Conservation (phyloP, 163 green algal genomes). For the Scenedesmus sp. region DNA sequence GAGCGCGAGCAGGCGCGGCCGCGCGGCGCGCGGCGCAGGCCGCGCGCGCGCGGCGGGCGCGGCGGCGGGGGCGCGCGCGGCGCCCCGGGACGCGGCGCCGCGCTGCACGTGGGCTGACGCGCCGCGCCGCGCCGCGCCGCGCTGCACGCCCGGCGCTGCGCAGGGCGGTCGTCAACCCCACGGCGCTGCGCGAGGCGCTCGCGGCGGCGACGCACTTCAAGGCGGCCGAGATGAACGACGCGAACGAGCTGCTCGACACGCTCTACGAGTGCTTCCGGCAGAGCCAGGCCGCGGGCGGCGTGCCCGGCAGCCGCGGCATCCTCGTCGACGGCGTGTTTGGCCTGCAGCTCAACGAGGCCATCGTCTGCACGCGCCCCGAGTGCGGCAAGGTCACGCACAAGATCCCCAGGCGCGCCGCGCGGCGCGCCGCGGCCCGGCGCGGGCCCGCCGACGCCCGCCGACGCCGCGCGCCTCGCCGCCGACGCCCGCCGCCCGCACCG, state of each 20-base stretch:
- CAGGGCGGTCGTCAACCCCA: conserved; percentile 60
- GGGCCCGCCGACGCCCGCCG: no score
- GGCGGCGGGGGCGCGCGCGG: no score
- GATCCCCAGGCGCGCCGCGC: no score
- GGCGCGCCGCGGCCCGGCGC: no score
- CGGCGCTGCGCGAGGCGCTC: conserved; percentile 68
- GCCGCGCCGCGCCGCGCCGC: no score
- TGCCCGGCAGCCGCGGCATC: conserved; percentile 4
- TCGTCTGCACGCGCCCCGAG: conserved; percentile 49
- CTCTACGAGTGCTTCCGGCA: conserved; percentile 58
- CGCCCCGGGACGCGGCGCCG: no score
- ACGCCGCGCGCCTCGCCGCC: no score
- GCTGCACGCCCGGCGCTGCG: not conserved
- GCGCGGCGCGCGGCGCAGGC: not conserved
- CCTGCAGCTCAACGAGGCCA: conserved; percentile 55
- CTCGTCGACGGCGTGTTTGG: conserved; percentile 65
- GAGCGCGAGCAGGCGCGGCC: not conserved
- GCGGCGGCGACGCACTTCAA: conserved; percentile 56
- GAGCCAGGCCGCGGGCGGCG: not conserved
- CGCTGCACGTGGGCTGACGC: no score
- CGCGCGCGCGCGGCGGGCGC: no score
- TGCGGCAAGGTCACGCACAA: conserved; percentile 61
- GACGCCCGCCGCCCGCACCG: no score
- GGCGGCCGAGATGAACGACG: conserved; percentile 79
- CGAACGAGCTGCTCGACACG: conserved; percentile 70